A percentile compares a stretch with the other conserved stretches of the same genome.
phyloP scores from a whole-genome alignment of 2,329 filamentous ascomycete species.

The Diplodia seriata region DNA sequence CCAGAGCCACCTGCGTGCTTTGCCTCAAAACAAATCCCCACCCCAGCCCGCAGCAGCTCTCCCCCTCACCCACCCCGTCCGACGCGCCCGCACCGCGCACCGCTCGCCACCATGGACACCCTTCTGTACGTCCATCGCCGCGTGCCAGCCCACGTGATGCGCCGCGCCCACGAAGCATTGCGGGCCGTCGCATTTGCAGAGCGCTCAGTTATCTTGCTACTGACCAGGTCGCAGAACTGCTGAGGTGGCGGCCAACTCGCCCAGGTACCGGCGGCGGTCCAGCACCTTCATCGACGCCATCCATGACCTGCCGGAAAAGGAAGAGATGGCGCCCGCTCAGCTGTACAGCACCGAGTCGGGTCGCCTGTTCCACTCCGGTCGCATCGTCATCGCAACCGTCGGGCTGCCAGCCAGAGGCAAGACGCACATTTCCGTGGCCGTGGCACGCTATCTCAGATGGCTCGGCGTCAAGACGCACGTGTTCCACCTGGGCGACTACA shows the following conservation, averaged over 20 bases:
- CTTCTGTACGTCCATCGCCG: conserved; percentile 60
- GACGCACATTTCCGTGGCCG: conserved; percentile 95
- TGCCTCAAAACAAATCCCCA: conserved; percentile 9
- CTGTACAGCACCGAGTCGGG: conserved; percentile 98
- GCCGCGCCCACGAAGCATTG: background rate
- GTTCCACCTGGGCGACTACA: conserved; percentile 96
- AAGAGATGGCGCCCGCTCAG: conserved; percentile 89
- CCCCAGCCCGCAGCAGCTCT: background rate
- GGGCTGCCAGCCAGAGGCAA: conserved; percentile 94
- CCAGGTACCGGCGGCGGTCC: conserved; percentile 87
- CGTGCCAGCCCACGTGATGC: conserved; percentile 25
- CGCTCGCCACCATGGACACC: conserved; percentile 61
- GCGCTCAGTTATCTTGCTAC: background rate
- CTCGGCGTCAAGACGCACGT: conserved; percentile 97
- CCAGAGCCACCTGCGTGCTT: conserved; percentile 10
- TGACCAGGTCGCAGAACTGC: conserved; percentile 68
- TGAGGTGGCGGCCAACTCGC: conserved; percentile 89
- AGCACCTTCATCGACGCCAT: conserved; percentile 98
- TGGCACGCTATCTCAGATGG: conserved; percentile 95
- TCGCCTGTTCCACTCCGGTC: conserved; percentile 92
- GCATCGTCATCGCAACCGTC: conserved; percentile 97
- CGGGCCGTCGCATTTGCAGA: background rate
- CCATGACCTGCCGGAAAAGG: conserved; percentile 86
- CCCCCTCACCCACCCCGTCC: background rate
- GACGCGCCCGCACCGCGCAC: background rate